Base-by-base conservation (phyloP, 192 early-diverging fungal genomes). In the Coemansia interrupta region DNA sequence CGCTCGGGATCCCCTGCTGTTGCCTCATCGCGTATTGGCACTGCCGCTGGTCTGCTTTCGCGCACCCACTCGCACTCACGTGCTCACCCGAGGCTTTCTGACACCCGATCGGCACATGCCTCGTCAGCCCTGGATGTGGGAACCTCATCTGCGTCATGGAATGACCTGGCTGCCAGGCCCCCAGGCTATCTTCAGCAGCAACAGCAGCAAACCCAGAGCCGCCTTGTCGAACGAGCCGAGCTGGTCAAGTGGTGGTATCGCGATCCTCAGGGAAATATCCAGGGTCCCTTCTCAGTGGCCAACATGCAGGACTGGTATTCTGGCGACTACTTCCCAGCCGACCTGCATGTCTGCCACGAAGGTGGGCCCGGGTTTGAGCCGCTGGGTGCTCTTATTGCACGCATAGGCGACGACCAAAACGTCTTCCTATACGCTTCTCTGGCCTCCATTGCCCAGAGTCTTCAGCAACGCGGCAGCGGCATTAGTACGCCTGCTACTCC, bases 231-330 rank as follows among this genome's bases (percentile, higher is more conserved):
- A 53, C 73, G 45, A 3, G 73, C 73, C 0, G 73, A 77, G 56
- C 57, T 56, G n/a, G 7, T 69, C 15, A 64, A 66, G 53, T 96
- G 94, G 94, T 83, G 85, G 52, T 94, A 94, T 63, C 84, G 90
- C 26, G 94, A 94, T 64, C 90, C 92, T 7, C 83, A 82, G 60
- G 90, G 90, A 9, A 85, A 80, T 44, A 82, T 92, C 20, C 94
- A 96, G 71, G 95, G 94, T 19, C 94, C 96, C 20, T 98, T 96
- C 65, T 72, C 83, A 10, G 83, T 88, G 15, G 71, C 86, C 12
- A 88, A 94, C 48, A 98, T 98, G 96, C 92, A 98, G 44, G 93
- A 92, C 39, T 98, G 96, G 96, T 92, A 84, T 74, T 82, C 82
- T 19, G 86, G 82, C 19, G 90, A 90, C 22, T 98, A 92, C 68